Evolutionary conservation across 169 alveolate species (phyloP).

Genomic region (Perkinsus chesapeaki): DNA sequence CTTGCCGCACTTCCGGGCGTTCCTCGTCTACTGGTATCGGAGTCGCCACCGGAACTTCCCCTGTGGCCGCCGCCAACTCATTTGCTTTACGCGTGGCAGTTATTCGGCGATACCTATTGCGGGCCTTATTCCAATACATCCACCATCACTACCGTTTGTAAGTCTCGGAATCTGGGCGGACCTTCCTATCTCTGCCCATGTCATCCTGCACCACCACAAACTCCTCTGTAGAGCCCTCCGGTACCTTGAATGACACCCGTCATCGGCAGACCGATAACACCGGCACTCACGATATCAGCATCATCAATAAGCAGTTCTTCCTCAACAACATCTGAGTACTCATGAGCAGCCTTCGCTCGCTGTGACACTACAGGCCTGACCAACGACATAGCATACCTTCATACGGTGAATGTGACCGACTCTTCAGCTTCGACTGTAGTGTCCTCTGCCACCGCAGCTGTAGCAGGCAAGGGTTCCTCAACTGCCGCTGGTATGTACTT

Average conservation of each 20-base stretch:
- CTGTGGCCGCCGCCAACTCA: not conserved
- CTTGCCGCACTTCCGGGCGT: not conserved
- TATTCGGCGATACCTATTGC: not conserved
- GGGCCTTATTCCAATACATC: not conserved
- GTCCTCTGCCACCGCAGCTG: not conserved
- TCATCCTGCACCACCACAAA: not conserved
- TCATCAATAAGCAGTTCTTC: not conserved
- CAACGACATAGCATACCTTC: not conserved
- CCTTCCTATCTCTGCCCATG: not conserved
- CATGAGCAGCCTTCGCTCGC: not conserved
- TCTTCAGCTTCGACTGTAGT: not conserved
- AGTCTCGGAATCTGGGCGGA: not conserved
- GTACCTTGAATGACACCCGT: not conserved
- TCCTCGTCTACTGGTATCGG: not conserved
- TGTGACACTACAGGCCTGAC: not conserved
- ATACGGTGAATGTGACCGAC: not conserved
- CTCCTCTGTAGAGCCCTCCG: not conserved
- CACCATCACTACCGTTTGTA: not conserved
- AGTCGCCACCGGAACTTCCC: not conserved
- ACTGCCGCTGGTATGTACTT: not conserved
- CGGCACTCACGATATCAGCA: not conserved
- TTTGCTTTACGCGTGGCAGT: not conserved
- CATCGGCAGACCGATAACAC: not conserved
- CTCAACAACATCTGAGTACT: not conserved
- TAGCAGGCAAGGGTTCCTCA: not conserved